These are phyloP conservation scores for Colletotrichum nymphaeae DNA, from an alignment of 2,329 filamentous ascomycete genomes.

Conservation along the genomic window DNA sequence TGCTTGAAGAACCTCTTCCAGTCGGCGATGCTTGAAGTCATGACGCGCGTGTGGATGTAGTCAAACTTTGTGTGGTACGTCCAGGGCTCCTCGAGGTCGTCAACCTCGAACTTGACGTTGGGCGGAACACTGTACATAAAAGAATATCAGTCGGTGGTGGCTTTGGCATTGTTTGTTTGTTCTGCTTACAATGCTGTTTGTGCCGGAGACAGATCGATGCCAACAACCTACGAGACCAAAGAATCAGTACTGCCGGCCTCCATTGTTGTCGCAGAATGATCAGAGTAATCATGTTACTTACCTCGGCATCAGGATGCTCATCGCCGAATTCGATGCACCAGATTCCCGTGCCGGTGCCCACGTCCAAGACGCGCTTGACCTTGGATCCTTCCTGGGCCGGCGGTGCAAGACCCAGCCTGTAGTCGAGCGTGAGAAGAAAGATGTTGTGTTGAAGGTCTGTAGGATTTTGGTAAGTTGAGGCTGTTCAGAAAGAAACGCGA, in stretches of 20 bases:
- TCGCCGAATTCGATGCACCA: conserved; percentile 37
- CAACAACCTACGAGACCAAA: too few species aligned
- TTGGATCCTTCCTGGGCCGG: conserved; percentile 9
- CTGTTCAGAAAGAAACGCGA: too few species aligned
- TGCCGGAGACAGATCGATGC: conserved; percentile 47
- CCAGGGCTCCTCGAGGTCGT: conserved; percentile 44
- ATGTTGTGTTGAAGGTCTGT: conserved; percentile 52
- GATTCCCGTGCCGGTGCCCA: conserved; percentile 21
- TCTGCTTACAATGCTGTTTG: conserved; percentile 42
- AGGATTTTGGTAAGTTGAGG: too few species aligned
- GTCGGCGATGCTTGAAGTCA: conserved; percentile 44
- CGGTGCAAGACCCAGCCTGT: conserved; percentile 44
- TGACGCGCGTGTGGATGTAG: conserved; percentile 47
- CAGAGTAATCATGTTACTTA: too few species aligned
- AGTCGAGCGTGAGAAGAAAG: conserved; percentile 44
- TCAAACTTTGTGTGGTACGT: conserved; percentile 41
- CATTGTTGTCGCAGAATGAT: too few species aligned
- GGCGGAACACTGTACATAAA: conserved; percentile 40
- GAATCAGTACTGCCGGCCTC: too few species aligned
- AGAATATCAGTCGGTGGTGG: too few species aligned
- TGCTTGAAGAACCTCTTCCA: conserved; percentile 36
- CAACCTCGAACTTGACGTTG: conserved; percentile 44
- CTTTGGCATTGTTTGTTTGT: too few species aligned
- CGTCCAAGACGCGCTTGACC: conserved; percentile 37
- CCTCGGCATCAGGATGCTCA: conserved; percentile 40